Percentiles rank a stretch among this genome's conserved stretches.
Conservation (phyloP, 805 yeast genomes). For the fission yeast (Schizosaccharomyces pombe) region ASM294v3 CU329670.1:4502501-4503000, state of each 20-base stretch:
- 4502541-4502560: constrained; percentile 58
- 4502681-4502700: constrained; percentile 12
- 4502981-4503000: constrained; percentile 19
- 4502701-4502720: constrained; percentile 52
- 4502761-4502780: constrained; percentile 70
- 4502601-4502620: constrained; percentile 94
- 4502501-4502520: background rate
- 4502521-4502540: constrained; percentile 34
- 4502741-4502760: constrained; percentile 76
- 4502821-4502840: too few relatives aligned
- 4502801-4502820: too few relatives aligned
- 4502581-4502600: constrained; percentile 75
- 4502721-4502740: constrained; percentile 86
- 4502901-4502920: background rate
- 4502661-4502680: constrained; percentile 70
- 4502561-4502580: constrained; percentile 80
- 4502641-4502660: constrained; percentile 76
- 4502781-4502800: constrained; percentile 46
- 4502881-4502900: background rate
- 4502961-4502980: too few relatives aligned
- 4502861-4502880: background rate
- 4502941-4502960: too few relatives aligned
- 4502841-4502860: background rate
- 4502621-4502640: constrained; percentile 60
- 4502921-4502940: too few relatives aligned